Evolutionary conservation across 768 basidiomycete species (phyloP), one percentile per base, ranked within the genome.

Genomic region (Suillus paluster): DNA sequence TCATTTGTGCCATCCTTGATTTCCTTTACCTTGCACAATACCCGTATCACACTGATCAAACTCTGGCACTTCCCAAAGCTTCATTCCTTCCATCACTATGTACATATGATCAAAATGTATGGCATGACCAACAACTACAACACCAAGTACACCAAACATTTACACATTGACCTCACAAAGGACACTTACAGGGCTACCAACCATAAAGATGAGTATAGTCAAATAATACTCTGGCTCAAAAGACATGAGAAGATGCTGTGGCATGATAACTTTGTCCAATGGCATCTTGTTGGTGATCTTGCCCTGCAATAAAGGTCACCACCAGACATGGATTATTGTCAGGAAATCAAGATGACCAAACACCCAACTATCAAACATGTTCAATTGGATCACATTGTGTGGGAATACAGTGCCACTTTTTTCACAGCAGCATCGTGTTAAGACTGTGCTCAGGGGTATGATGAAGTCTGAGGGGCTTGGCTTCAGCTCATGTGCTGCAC

Each of bases 61-160:
- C 76, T 1, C 72, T 81, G 0, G 27, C 30, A 81, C 50, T 68
- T 83, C n/a, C 79, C 79, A 0, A 83, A 83, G 62, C 63, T 83
- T 1, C 81, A 82, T 59, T 72, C 65, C 17, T 61, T 73, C 1
- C 44, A 33, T 1, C 82, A 83, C 61, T 82, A 80, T 62, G 14
- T 62, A 2, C 12, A 59, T 1, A 41, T 58, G 8, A 81, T 82
- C 64, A 75, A 2, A 79, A 50, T 58, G 5, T 71, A 68, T 55
- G 81, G 82, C 3, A 72, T 78, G 1, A 68, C 76, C 0, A 78
- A 80, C 58, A 77, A 77, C 64, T 79, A 69, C 67, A 77, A 78
- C 60, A 82, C 79, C 0, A 74, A 81, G 63, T 68, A 69, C 34
- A 72, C 77, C n/a, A 63, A 68, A 17, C 64, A 61, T 11, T 61